A percentile compares a stretch with the other conserved stretches of the same genome.
phyloP scores from a whole-genome alignment of 495 filamentous ascomycete genomes.

The Penicillium desertorum region DNA sequence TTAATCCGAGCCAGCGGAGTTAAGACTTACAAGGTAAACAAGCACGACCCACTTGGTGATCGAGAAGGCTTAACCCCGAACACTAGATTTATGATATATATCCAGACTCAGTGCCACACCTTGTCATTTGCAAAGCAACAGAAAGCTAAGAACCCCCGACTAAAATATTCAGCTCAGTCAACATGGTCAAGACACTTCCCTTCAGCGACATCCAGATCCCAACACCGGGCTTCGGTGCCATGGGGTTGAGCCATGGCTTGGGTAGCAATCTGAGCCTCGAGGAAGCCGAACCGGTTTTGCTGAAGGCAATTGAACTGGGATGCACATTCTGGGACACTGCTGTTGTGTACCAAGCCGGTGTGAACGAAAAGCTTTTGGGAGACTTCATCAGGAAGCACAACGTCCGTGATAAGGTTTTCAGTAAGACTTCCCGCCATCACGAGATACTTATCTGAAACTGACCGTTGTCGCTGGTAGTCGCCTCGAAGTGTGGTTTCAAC shows the following conservation, averaged over 20 bases:
- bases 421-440: constrained; percentile 21
- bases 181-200: constrained; percentile 45
- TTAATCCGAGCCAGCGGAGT: not conserved
- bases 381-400: constrained; percentile 56
- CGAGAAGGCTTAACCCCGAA: not conserved
- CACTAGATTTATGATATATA: not conserved
- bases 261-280: constrained; percentile 44
- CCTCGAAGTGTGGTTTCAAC: constrained; percentile 49
- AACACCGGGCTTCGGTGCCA: constrained; percentile 47
- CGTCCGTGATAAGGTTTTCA: constrained; percentile 48
- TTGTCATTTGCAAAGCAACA: not conserved
- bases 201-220: constrained; percentile 43
- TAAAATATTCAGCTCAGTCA: constrained; percentile 10
- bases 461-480: constrained; percentile 29
- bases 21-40: not conserved
- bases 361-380: constrained; percentile 52
- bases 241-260: constrained; percentile 46
- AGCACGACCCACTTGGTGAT: not conserved
- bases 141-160: not conserved
- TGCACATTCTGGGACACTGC: constrained; percentile 57
- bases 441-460: not conserved
- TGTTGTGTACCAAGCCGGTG: constrained; percentile 49
- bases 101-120: not conserved
- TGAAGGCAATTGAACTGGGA: constrained; percentile 51
- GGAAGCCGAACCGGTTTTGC: constrained; percentile 49